Conservation (phyloP, 108 stramenopile genomes). For the Craspedostauros australis region DNA sequence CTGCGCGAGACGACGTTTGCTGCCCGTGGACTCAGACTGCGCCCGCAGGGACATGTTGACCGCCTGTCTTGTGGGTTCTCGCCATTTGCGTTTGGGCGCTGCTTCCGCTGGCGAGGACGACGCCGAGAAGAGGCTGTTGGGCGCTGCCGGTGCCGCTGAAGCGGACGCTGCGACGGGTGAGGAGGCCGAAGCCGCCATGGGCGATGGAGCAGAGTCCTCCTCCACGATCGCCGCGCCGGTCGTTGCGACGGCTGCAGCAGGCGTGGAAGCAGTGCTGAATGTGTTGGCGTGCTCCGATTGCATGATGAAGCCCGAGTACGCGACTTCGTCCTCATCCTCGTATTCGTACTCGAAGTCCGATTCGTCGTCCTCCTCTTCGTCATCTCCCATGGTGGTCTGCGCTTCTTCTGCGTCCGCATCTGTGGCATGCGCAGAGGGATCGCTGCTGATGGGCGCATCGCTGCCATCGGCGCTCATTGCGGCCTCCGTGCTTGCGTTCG, state of each 20-base stretch:
- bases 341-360: slow-evolving; percentile 68
- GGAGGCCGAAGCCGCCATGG: slow-evolving; percentile 13
- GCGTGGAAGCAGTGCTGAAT: slow-evolving; percentile 7
- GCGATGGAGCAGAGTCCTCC: slow-evolving; percentile 9
- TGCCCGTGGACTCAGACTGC: slow-evolving; percentile 74
- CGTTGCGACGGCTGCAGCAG: slow-evolving; percentile 3
- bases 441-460: slow-evolving; percentile 1
- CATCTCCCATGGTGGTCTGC: slow-evolving; percentile 1
- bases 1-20: slow-evolving; percentile 71
- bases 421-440: neutral
- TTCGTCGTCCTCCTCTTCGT: slow-evolving; percentile 40
- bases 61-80: slow-evolving; percentile 65
- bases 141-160: neutral
- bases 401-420: slow-evolving; percentile 17
- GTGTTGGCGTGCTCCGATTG: no score
- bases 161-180: slow-evolving; percentile 8
- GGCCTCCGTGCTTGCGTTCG: neutral
- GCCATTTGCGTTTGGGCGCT: slow-evolving; percentile 47
- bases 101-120: neutral
- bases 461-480: slow-evolving; percentile 8
- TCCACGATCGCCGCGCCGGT: slow-evolving; percentile 21
- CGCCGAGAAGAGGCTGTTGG: no score
- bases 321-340: slow-evolving; percentile 80
- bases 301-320: slow-evolving; percentile 68
- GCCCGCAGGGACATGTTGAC: slow-evolving; percentile 80